Conservation (phyloP, 192 early-diverging fungal genomes). For the Phlyctochytrium bullatum region DNA sequence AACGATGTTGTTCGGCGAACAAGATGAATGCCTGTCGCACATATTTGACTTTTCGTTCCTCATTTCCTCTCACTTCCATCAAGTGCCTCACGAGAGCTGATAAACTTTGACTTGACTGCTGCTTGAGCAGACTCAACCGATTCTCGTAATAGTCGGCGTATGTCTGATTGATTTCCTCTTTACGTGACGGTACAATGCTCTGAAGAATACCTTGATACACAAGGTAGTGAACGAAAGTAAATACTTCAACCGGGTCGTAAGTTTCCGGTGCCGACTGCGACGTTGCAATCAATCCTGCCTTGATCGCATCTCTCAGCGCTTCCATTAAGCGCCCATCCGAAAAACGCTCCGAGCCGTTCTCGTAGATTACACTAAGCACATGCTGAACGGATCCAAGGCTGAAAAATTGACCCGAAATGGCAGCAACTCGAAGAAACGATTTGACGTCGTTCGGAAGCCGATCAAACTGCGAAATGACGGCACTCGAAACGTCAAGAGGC, state of each 20-base stretch:
- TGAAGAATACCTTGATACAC: conserved; percentile 30
- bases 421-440: conserved; percentile 15
- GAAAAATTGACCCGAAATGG: conserved; percentile 24
- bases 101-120: not conserved
- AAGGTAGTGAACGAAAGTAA: conserved; percentile 22
- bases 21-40: conserved; percentile 16
- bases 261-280: conserved; percentile 9
- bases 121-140: conserved; percentile 4
- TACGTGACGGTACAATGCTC: conserved; percentile 18
- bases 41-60: conserved; percentile 11
- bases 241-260: conserved; percentile 1
- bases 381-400: not conserved
- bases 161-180: conserved; percentile 16
- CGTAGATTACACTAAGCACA: conserved; percentile 8
- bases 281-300: not conserved
- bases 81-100: conserved; percentile 17
- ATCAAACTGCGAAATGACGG: conserved; percentile 21
- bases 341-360: conserved; percentile 2
- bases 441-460: conserved; percentile 8
- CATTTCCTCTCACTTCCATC: conserved; percentile 10
- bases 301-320: not conserved
- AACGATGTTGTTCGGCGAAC: conserved; percentile 6
- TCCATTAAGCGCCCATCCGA: not conserved
- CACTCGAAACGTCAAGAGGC: conserved; percentile 12
- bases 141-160: conserved; percentile 19